phyloP scores from a whole-genome alignment of 805 yeast species.

The Huiozyma naganishii region DNA sequence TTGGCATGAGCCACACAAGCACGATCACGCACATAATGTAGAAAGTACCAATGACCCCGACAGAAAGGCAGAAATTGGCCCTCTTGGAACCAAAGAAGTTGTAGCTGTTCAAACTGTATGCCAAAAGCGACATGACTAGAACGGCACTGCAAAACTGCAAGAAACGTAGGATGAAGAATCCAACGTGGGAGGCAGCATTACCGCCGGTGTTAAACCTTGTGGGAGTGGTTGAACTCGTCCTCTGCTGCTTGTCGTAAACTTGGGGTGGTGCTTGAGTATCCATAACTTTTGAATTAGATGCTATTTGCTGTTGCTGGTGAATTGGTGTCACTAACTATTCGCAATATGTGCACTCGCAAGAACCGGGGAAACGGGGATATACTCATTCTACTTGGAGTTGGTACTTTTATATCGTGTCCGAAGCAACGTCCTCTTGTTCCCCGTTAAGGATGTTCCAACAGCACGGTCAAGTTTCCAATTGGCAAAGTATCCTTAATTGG shows the following conservation, averaged over 20 bases:
- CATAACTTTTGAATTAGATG: neutral
- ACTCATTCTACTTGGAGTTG: no score
- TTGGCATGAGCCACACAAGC: constrained; percentile 11
- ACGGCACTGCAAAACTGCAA: constrained; percentile 21
- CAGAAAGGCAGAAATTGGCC: constrained; percentile 25
- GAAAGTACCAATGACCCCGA: constrained; percentile 22
- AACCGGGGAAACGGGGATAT: no score
- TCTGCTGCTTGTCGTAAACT: constrained; percentile 1
- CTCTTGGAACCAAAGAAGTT: constrained; percentile 19
- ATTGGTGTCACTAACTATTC: no score
- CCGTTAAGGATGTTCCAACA: no score
- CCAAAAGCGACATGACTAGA: constrained; percentile 23
- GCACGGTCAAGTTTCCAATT: no score
- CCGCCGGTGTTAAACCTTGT: no score
- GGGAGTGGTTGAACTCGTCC: neutral
- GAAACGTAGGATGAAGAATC: constrained; percentile 6
- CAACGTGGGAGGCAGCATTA: no score
- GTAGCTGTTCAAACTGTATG: constrained; percentile 17
- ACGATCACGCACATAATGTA: constrained; percentile 19
- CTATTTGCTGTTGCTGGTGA: no score
- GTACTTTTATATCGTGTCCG: no score
- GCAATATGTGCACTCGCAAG: no score
- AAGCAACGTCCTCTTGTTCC: no score
- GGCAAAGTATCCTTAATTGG: no score
- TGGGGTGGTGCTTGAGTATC: constrained; percentile 1